These are phyloP conservation scores for Avena insularis DNA, from an alignment of 176 grass and related monocot genomes.

Conservation along the genomic window DNA sequence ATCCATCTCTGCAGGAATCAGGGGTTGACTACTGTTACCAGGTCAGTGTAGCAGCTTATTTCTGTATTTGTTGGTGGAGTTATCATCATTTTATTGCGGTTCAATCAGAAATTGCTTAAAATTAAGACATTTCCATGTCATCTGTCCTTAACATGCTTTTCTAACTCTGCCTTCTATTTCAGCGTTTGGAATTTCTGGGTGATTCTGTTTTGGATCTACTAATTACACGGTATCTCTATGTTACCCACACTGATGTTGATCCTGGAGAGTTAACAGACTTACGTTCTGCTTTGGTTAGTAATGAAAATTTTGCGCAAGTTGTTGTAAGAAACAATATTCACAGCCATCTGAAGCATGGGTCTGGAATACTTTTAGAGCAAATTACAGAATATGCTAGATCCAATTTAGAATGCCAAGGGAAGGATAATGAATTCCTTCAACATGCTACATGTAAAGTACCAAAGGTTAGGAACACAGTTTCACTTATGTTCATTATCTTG, in stretches of 20 bases:
- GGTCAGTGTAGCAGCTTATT: conserved; percentile 49
- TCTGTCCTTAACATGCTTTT: conserved; percentile 8
- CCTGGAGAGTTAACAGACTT: conserved; percentile 92
- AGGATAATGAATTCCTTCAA: conserved; percentile 48
- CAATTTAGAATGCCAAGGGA: conserved; percentile 48
- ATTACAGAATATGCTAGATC: conserved; percentile 69
- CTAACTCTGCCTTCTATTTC: conserved; percentile 45
- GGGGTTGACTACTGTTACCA: conserved; percentile 81
- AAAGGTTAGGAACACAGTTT: conserved; percentile 64
- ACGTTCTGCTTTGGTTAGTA: conserved; percentile 84
- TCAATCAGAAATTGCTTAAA: background rate
- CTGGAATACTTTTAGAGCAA: conserved; percentile 85
- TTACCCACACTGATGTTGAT: conserved; percentile 71
- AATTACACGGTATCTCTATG: conserved; percentile 81
- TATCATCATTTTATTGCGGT: conserved; percentile 32
- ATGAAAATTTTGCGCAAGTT: conserved; percentile 86
- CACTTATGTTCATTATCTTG: conserved; percentile 18
- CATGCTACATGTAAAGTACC: conserved; percentile 67
- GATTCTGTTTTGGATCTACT: conserved; percentile 92
- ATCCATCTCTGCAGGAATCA: conserved; percentile 85
- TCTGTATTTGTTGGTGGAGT: conserved; percentile 25
- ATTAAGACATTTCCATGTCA: conserved; percentile 2
- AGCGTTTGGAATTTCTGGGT: conserved; percentile 95
- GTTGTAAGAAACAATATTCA: conserved; percentile 79
- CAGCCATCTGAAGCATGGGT: conserved; percentile 84